These are phyloP conservation scores for Boletus sp. DNA, from an alignment of 768 basidiomycete genomes.

Conservation along the genomic window DNA sequence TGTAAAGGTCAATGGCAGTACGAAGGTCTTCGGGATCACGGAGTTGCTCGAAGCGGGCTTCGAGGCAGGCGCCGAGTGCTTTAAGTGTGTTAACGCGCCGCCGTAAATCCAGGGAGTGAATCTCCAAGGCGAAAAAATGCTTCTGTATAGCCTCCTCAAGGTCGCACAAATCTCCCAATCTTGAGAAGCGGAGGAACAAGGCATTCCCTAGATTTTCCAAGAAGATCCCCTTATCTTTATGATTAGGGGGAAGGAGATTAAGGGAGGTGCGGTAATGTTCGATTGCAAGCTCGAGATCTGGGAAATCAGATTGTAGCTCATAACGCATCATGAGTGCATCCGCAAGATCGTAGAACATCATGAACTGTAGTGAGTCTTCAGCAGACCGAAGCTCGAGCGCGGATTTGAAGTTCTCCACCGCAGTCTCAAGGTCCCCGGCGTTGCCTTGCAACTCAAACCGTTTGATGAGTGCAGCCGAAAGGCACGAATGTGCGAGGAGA, in stretches of 20 bases:
- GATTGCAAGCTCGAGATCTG: slow-evolving; percentile 31
- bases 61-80: slow-evolving; percentile 23
- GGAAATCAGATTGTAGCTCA: slow-evolving; percentile 12
- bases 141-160: slow-evolving; percentile 30
- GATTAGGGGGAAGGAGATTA: slow-evolving; percentile 12
- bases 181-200: slow-evolving; percentile 25
- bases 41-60: slow-evolving; percentile 24
- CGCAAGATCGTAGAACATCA: slow-evolving; percentile 26
- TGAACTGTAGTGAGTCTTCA: slow-evolving; percentile 14
- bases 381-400: slow-evolving; percentile 18
- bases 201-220: slow-evolving; percentile 25
- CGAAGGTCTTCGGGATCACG: slow-evolving; percentile 25
- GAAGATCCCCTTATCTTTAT: slow-evolving; percentile 12
- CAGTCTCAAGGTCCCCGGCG: slow-evolving; percentile 27
- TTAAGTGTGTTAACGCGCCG: slow-evolving; percentile 19
- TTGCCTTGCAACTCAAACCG: slow-evolving; percentile 19
- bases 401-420: slow-evolving; percentile 24
- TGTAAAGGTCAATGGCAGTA: slow-evolving; percentile 24
- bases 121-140: slow-evolving; percentile 20
- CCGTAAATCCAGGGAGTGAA: slow-evolving; percentile 10
- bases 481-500: slow-evolving; percentile 17
- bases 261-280: slow-evolving; percentile 24
- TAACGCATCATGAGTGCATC: slow-evolving; percentile 29
- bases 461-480: slow-evolving; percentile 24
- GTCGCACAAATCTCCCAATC: slow-evolving; percentile 11